Evolutionary conservation across 495 filamentous ascomycete genomes (phyloP).

Genomic region (Cryomyces minteri): DNA sequence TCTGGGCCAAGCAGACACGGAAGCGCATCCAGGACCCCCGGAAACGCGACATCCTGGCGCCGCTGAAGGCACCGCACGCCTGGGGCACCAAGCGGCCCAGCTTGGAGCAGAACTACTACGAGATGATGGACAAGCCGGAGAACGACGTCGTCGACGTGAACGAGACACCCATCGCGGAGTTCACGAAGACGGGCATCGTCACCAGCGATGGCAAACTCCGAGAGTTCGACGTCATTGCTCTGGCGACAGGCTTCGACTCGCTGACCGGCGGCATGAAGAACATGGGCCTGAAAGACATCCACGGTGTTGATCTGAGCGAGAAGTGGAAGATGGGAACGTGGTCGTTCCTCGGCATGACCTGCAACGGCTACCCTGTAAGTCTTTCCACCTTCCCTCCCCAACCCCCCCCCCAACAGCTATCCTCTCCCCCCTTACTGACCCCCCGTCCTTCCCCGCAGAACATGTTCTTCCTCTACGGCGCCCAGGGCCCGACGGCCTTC

Average conservation of each 20-base stretch:
- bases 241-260: slow-evolving; percentile 38
- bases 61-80: slow-evolving; percentile 24
- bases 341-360: slow-evolving; percentile 30
- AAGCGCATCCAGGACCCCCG: slow-evolving; percentile 27
- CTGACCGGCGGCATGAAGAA: slow-evolving; percentile 31
- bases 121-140: slow-evolving; percentile 28
- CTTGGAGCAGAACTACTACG: slow-evolving; percentile 33
- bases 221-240: slow-evolving; percentile 32
- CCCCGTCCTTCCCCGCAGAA: slow-evolving; percentile 11
- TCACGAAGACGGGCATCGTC: slow-evolving; percentile 24
- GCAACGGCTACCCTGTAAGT: slow-evolving; percentile 23
- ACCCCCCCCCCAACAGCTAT: too few relatives aligned
- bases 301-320: slow-evolving; percentile 24
- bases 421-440: too few relatives aligned
- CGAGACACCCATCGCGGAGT: slow-evolving; percentile 22
- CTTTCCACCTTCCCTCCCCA: neutral
- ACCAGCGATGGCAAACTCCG: slow-evolving; percentile 21
- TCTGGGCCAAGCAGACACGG: slow-evolving; percentile 25
- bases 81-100: slow-evolving; percentile 31
- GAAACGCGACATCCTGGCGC: slow-evolving; percentile 29
- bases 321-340: slow-evolving; percentile 28
- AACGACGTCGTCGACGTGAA: slow-evolving; percentile 31
- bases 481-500: slow-evolving; percentile 30
- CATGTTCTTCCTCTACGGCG: slow-evolving; percentile 33
- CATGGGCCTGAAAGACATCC: slow-evolving; percentile 27